Percentiles rank a stretch among this genome's conserved stretches.
phyloP scores from a whole-genome alignment of 169 alveolate genomes.

The Plasmodium reichenowi region DNA sequence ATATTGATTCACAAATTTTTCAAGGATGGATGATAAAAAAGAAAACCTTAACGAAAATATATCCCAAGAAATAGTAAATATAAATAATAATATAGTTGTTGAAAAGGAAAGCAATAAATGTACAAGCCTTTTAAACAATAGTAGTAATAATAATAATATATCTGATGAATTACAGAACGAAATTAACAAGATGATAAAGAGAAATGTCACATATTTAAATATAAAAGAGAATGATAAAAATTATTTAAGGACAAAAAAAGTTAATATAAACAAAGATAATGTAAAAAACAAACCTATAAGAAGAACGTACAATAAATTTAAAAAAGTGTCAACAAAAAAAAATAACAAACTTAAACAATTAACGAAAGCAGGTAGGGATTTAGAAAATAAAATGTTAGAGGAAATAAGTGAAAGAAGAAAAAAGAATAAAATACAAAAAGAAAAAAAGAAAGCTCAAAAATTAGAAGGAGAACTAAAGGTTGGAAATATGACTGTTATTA shows the following conservation, averaged over 20 bases:
- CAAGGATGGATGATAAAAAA: background rate
- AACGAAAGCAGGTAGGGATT: slow-evolving; percentile 36
- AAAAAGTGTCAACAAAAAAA: background rate
- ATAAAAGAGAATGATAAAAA: slow-evolving; percentile 7
- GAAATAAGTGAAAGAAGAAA: slow-evolving; percentile 77
- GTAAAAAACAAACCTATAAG: slow-evolving; percentile 10
- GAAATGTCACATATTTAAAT: slow-evolving; percentile 43
- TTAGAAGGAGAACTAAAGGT: slow-evolving; percentile 73
- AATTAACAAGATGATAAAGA: slow-evolving; percentile 61
- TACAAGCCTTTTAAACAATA: background rate
- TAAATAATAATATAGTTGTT: background rate
- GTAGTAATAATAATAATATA: background rate
- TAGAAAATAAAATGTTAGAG: slow-evolving; percentile 64
- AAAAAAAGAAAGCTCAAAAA: slow-evolving; percentile 63
- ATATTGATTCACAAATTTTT: background rate
- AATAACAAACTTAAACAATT: slow-evolving; percentile 18
- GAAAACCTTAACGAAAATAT: background rate
- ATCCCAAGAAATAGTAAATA: background rate
- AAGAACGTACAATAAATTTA: slow-evolving; percentile 17
- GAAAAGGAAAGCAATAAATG: background rate
- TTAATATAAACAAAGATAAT: background rate
- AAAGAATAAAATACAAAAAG: slow-evolving; percentile 66
- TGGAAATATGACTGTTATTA: slow-evolving; percentile 76
- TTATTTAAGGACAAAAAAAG: background rate
- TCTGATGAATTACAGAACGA: slow-evolving; percentile 49